Conservation (phyloP, 192 early-diverging fungal genomes). For the Coemansia asiatica region DNA sequence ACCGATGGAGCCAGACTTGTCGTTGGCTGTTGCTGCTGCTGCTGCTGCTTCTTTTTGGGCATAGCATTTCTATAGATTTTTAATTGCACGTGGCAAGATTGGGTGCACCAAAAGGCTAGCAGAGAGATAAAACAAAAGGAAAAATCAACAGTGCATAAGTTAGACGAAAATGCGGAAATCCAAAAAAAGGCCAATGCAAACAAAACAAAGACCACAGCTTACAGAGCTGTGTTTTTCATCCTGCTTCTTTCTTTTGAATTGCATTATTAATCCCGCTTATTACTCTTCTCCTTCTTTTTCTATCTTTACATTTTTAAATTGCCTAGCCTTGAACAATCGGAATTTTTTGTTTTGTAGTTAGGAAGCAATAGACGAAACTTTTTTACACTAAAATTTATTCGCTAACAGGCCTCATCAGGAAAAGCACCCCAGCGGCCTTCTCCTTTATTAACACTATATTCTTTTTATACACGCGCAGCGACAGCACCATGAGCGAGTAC, state of each 20-base stretch:
- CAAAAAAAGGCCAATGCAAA: too few relatives aligned
- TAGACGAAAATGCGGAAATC: too few relatives aligned
- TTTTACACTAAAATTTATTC: not conserved
- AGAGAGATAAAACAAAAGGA: too few relatives aligned
- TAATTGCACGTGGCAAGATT: not conserved
- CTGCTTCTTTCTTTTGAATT: not conserved
- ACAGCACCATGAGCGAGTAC: conserved; percentile 56
- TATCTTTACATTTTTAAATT: conserved; percentile 1
- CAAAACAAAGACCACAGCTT: too few relatives aligned
- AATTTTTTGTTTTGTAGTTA: too few relatives aligned
- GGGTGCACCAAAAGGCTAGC: too few relatives aligned
- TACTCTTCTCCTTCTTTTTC: not conserved
- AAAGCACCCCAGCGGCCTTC: not conserved
- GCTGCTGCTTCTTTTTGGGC: too few relatives aligned
- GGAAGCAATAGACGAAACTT: too few relatives aligned
- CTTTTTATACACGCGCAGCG: not conserved
- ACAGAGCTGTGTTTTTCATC: not conserved
- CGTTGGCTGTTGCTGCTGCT: too few relatives aligned
- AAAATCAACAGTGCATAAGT: too few relatives aligned
- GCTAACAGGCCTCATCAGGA: not conserved
- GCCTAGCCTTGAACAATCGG: not conserved
- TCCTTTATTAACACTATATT: not conserved
- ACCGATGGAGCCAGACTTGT: too few relatives aligned
- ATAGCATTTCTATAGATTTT: too few relatives aligned
- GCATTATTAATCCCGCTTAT: not conserved